Percentiles rank a stretch among this genome's conserved stretches.
Conservation (phyloP, 495 filamentous ascomycete species). For the Echria macrotheca region DNA sequence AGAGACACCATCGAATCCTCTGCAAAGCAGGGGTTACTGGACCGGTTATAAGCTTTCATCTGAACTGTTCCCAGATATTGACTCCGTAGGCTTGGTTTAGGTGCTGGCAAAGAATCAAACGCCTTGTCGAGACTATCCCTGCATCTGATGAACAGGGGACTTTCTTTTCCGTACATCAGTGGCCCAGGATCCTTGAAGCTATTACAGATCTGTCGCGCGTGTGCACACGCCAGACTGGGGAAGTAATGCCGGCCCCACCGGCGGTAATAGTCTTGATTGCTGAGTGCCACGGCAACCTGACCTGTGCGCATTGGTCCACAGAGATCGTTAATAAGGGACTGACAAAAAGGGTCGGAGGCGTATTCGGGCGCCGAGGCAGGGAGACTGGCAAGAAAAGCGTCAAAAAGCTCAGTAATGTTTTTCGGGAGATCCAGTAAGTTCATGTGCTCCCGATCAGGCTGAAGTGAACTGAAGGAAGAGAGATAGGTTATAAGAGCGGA, state of each 20-base stretch:
- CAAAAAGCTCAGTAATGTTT: conserved; percentile 7
- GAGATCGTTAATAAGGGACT: conserved; percentile 35
- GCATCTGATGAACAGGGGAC: conserved; percentile 33
- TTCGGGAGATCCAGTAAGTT: conserved; percentile 3
- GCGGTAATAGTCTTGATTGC: conserved; percentile 19
- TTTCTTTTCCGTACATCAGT: conserved; percentile 34
- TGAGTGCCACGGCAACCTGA: conserved; percentile 34
- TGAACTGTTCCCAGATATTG: conserved; percentile 5
- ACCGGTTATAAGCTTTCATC: conserved; percentile 29
- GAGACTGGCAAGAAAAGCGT: conserved; percentile 20
- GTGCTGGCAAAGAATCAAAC: conserved; percentile 37
- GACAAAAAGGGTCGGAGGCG: conserved; percentile 18
- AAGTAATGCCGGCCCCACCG: conserved; percentile 44
- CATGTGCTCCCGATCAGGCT: conserved; percentile 24
- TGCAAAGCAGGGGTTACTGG: conserved; percentile 33
- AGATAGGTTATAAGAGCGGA: conserved; percentile 36
- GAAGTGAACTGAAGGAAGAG: conserved; percentile 27
- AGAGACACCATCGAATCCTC: conserved; percentile 27
- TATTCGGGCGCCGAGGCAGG: conserved; percentile 20
- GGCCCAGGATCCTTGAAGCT: conserved; percentile 44
- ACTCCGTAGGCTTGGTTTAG: conserved; percentile 22
- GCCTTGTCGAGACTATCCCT: conserved; percentile 33
- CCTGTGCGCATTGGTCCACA: conserved; percentile 24
- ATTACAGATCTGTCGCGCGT: conserved; percentile 41
- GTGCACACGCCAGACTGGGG: conserved; percentile 36